Evolutionary conservation across 2,329 filamentous ascomycete species (phyloP), one percentile per base, ranked within the genome.

Genomic region (Stagonosporopsis tanaceti): DNA sequence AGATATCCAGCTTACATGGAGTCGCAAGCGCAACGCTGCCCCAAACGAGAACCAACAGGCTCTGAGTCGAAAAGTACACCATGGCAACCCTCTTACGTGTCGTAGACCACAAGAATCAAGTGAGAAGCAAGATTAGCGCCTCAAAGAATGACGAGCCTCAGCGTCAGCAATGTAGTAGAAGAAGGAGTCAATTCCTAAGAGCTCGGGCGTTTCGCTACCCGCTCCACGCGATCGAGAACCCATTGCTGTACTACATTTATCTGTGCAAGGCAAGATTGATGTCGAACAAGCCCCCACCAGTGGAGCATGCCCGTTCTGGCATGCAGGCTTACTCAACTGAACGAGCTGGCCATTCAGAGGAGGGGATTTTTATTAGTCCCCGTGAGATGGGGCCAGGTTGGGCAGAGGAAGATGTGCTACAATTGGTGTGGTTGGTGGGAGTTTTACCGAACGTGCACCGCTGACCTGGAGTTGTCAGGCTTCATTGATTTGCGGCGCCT

Each of bases 21-120:
- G 67, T 70, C 47, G 68, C 69, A 47, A 71, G 35, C 37, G 61
- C 64, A 50, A 60, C 57, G 38, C 57, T 62, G 41, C 63, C 62
- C 59, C 65, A 69, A 15, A 65, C 37, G 14, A 72, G 53, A 50
- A 63, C 65, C 48, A 68, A 4, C 27, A 69, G 47, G 61, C 61
- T 59, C 14, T 37, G 50, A 28, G 47, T 53, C 9, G 56, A 38
- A 14, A 41, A 25, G 9, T 14, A 7, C 17, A 57, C 27, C 48
- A 53, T 57, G 30, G 17, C 32, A 14, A 14, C 12, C 5, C 25
- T 44, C 11, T 47, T 27, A 11, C 5, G 8, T 17, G n/a, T 38
- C 28, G 9, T 2, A n/a, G 15, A 39, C 17, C 14, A 20, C 30
- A 6, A 8, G 15, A 37, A 17, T 30, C 6, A 25, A 12, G 20